A percentile compares a stretch with the other conserved stretches of the same genome.
phyloP scores from a whole-genome alignment of 1,284 basidiomycete genomes.

The Agaricales sp. region DNA sequence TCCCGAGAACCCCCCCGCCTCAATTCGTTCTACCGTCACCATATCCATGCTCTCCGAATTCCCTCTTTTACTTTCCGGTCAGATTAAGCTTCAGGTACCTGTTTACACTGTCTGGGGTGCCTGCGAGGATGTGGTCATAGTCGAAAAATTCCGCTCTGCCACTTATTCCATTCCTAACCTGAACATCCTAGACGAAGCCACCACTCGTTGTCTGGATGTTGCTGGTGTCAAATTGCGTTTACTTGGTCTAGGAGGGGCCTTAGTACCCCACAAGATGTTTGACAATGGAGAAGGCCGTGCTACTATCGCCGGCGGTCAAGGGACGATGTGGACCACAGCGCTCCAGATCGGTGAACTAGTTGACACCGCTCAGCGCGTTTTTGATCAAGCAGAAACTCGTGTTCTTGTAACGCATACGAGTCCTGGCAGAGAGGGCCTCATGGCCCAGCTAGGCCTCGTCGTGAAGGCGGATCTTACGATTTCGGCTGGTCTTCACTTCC shows the following conservation, averaged over 20 bases:
- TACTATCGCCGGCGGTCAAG: constrained; percentile 94
- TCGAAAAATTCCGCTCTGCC: constrained; percentile 86
- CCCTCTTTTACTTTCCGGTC: constrained; percentile 81
- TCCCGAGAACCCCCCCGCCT: constrained; percentile 47
- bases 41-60: constrained; percentile 86
- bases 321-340: constrained; percentile 98
- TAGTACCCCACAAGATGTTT: constrained; percentile 96
- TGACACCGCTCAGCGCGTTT: constrained; percentile 93
- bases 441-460: constrained; percentile 83
- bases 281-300: constrained; percentile 92
- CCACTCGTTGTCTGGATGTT: constrained; percentile 82
- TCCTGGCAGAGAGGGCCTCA: constrained; percentile 87
- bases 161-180: constrained; percentile 81
- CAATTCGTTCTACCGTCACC: constrained; percentile 56
- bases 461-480: constrained; percentile 93
- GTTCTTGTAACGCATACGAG: constrained; percentile 89
- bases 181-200: constrained; percentile 90
- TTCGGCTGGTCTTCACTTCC: constrained; percentile 94
- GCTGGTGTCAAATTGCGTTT: constrained; percentile 91
- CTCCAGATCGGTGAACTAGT: constrained; percentile 97
- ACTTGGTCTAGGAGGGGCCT: constrained; percentile 90
- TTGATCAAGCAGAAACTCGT: constrained; percentile 89
- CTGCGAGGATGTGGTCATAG: constrained; percentile 89
- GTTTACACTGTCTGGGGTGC: constrained; percentile 98
- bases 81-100: constrained; percentile 82